These are phyloP conservation scores for Tremella fuciformis DNA, from an alignment of 768 basidiomycete species.

Conservation along the genomic window DNA sequence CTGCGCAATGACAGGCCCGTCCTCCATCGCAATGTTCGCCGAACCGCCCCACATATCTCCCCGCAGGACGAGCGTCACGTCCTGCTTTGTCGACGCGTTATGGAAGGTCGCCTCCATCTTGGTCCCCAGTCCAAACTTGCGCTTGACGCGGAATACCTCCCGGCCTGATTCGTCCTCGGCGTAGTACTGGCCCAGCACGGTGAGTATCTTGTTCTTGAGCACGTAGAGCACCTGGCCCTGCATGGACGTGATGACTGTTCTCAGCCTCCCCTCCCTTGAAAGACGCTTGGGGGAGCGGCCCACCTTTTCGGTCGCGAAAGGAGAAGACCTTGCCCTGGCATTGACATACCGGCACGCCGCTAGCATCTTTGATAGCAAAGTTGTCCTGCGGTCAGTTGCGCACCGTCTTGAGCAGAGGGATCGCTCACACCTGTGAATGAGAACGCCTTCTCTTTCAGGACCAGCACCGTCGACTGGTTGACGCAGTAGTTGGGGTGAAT, in stretches of 20 bases:
- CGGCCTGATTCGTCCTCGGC: constrained; percentile 29
- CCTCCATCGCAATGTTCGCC: constrained; percentile 39
- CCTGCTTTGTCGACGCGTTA: constrained; percentile 37
- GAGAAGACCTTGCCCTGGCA: constrained; percentile 43
- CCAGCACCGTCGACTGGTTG: constrained; percentile 39
- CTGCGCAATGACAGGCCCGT: constrained; percentile 41
- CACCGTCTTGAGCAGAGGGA: constrained; percentile 2
- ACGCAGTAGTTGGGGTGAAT: constrained; percentile 43
- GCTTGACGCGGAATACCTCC: constrained; percentile 39
- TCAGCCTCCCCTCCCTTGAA: background rate
- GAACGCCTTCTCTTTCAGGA: constrained; percentile 48
- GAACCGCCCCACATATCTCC: constrained; percentile 50
- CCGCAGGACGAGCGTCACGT: constrained; percentile 31
- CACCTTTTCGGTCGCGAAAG: constrained; percentile 48
- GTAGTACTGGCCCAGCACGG: constrained; percentile 40
- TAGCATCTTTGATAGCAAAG: constrained; percentile 46
- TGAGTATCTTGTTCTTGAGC: constrained; percentile 42
- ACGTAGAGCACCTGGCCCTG: constrained; percentile 43
- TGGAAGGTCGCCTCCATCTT: constrained; percentile 49
- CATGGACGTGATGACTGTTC: constrained; percentile 45
- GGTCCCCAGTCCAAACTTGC: constrained; percentile 31
- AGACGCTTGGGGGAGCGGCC: constrained; percentile 1
- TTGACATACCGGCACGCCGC: constrained; percentile 35
- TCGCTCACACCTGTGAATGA: constrained; percentile 42
- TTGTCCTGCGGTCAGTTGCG: constrained; percentile 33